These are phyloP conservation scores for Eremothecium sinecaudum DNA, from an alignment of 1,139 yeast species.

Conservation along the genomic window DNA sequence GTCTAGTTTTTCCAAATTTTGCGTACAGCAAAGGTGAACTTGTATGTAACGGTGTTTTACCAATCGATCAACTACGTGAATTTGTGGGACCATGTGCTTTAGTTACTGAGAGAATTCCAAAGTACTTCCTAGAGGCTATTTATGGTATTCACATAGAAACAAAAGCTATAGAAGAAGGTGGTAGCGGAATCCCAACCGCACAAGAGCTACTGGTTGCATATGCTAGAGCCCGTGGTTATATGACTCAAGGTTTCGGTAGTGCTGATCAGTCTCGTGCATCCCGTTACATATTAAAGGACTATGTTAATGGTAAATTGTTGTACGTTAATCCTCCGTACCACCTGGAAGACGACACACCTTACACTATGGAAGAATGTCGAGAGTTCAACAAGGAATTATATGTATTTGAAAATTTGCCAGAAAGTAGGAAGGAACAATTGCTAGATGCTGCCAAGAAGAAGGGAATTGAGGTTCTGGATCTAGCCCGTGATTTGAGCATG, in stretches of 20 bases:
- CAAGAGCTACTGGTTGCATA: slow-evolving; percentile 84
- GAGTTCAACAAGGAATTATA: slow-evolving; percentile 69
- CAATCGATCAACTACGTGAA: slow-evolving; percentile 94
- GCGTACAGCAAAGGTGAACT: slow-evolving; percentile 95
- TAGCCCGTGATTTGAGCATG: slow-evolving; percentile 58
- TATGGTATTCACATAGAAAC: slow-evolving; percentile 87
- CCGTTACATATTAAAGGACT: slow-evolving; percentile 85
- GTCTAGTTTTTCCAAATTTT: slow-evolving; percentile 95
- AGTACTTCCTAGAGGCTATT: slow-evolving; percentile 76
- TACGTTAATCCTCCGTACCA: slow-evolving; percentile 86
- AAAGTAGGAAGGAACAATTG: slow-evolving; percentile 64
- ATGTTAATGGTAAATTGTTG: slow-evolving; percentile 81
- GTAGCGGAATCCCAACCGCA: slow-evolving; percentile 75
- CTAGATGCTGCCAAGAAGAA: slow-evolving; percentile 48
- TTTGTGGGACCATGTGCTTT: slow-evolving; percentile 84
- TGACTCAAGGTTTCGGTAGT: slow-evolving; percentile 94
- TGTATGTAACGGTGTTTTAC: slow-evolving; percentile 95
- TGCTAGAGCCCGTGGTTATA: slow-evolving; percentile 93
- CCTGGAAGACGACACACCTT: slow-evolving; percentile 37
- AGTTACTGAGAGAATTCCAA: slow-evolving; percentile 83
- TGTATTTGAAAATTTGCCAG: slow-evolving; percentile 55
- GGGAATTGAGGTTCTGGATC: slow-evolving; percentile 49
- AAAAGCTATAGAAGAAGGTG: slow-evolving; percentile 74
- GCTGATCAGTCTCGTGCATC: slow-evolving; percentile 97
- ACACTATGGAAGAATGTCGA: slow-evolving; percentile 43